Evolutionary conservation across 441 rosid species (phyloP).

Genomic region (Cnidoscolus chayamansa): DNA sequence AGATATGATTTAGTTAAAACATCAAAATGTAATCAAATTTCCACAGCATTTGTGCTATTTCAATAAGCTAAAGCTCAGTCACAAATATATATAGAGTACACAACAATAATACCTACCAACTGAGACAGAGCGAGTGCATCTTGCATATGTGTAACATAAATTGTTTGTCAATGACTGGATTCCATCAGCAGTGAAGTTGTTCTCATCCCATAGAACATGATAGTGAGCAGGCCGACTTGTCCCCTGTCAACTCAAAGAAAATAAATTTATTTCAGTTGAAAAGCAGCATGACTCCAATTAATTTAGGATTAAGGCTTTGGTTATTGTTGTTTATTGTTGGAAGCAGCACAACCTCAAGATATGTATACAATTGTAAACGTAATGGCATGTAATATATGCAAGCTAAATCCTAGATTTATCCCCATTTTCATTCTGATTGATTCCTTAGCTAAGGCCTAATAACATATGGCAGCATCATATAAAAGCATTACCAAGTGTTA

Average conservation of each 20-base stretch:
- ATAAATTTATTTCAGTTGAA: neutral
- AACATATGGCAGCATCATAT: neutral
- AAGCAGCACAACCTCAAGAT: neutral
- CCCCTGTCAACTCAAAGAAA: conserved; percentile 48
- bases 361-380: neutral
- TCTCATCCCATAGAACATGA: conserved; percentile 99
- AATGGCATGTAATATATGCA: neutral
- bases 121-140: conserved; percentile 96
- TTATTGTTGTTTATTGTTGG: no score
- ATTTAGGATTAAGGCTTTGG: no score
- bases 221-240: conserved; percentile 99
- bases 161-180: conserved; percentile 95
- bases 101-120: conserved; percentile 51
- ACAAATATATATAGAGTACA: neutral
- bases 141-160: conserved; percentile 95
- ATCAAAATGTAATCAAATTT: no score
- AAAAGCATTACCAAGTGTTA: neutral
- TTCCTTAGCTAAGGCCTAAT: neutral
- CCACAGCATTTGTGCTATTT: no score
- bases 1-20: no score
- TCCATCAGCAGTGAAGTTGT: conserved; percentile 95
- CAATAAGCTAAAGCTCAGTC: no score
- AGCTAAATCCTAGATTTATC: neutral
- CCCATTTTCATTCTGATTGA: neutral
- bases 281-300: neutral